Evolutionary conservation across 306 rosid genomes (phyloP).

Genomic region (Ziziphus jujuba): DNA sequence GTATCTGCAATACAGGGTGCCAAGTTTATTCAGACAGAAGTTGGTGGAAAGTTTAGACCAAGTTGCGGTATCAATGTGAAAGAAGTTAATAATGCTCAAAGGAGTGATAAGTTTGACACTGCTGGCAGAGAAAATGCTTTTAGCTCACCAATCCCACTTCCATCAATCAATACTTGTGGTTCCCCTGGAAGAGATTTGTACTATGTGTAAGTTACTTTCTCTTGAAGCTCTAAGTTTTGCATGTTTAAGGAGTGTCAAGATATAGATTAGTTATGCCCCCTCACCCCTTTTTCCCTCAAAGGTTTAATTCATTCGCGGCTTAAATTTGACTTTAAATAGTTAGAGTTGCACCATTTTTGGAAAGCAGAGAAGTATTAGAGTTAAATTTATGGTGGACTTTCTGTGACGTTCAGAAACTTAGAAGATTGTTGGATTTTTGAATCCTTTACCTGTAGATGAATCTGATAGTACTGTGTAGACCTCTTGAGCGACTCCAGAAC

Average conservation of each 20-base stretch:
- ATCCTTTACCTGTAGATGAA: background rate
- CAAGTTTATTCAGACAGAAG: constrained; percentile 36
- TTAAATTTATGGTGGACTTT: no score
- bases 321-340: no score
- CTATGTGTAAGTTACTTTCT: constrained; percentile 56
- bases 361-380: no score
- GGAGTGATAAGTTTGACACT: constrained; percentile 29
- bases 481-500: background rate
- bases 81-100: constrained; percentile 36
- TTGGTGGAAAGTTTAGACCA: constrained; percentile 28
- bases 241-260: background rate
- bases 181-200: constrained; percentile 49
- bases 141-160: constrained; percentile 68
- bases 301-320: no score
- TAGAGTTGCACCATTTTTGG: no score
- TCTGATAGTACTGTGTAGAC: background rate
- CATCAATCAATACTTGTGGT: constrained; percentile 30
- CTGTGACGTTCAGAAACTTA: no score
- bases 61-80: constrained; percentile 12
- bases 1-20: constrained; percentile 36
- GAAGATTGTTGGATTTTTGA: background rate
- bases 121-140: constrained; percentile 12
- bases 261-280: background rate
- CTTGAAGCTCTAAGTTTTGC: constrained; percentile 8
- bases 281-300: background rate